phyloP scores from a whole-genome alignment of 2,329 filamentous ascomycete genomes.

The Colletotrichum endophyticum region DNA sequence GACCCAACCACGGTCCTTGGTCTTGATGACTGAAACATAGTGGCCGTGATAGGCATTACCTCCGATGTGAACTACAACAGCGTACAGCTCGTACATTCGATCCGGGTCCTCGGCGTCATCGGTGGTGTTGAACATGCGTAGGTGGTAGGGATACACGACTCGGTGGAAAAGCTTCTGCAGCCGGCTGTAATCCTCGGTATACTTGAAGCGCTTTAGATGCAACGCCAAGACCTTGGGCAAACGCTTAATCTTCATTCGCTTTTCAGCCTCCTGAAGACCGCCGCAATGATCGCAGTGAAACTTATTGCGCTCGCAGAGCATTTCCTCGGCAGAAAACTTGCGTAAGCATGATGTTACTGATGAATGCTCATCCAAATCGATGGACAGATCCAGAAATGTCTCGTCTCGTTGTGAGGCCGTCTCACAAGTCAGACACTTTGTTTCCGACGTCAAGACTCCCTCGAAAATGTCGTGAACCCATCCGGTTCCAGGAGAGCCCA shows the following conservation, averaged over 20 bases:
- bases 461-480: constrained; percentile 99
- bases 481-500: constrained; percentile 68
- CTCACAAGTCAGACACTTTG: constrained; percentile 94
- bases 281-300: constrained; percentile 99
- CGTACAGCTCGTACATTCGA: constrained; percentile 93
- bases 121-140: constrained; percentile 96
- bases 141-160: constrained; percentile 95
- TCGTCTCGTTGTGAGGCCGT: constrained; percentile 95
- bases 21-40: constrained; percentile 98
- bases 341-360: constrained; percentile 94
- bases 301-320: constrained; percentile 98
- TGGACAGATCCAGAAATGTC: constrained; percentile 93
- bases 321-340: constrained; percentile 97
- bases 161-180: constrained; percentile 96
- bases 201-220: constrained; percentile 97
- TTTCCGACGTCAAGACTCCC: constrained; percentile 92
- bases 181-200: constrained; percentile 92
- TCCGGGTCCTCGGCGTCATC: constrained; percentile 95
- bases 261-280: constrained; percentile 95
- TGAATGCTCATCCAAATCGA: constrained; percentile 92
- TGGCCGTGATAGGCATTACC: constrained; percentile 97
- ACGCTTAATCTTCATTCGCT: constrained; percentile 98
- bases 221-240: constrained; percentile 89
- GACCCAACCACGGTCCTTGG: constrained; percentile 92
- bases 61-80: constrained; percentile 96